Evolutionary conservation across 768 basidiomycete genomes (phyloP), one percentile per base, ranked within the genome.

Genomic region (Serendipita sp.): DNA sequence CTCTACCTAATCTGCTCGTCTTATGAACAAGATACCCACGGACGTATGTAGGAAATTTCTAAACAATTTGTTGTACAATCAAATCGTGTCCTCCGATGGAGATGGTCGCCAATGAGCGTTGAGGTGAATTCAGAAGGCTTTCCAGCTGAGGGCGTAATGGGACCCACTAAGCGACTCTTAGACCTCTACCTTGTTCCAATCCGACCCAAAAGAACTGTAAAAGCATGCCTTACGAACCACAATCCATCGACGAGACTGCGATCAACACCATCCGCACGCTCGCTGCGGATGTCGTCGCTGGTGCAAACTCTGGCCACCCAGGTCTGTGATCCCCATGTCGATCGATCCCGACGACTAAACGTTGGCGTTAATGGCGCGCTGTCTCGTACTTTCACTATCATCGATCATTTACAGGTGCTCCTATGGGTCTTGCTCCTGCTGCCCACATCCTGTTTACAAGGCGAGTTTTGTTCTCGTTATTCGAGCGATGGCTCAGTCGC

Each of bases 261-360:
- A 77, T 88, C 67, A 80, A 83, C 62, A 86, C 86, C 62, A 89
- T 88, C 73, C 83, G 87, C 64, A 80, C 82, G 43, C 82, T 90
- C 65, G 83, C 86, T 62, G 85, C 81, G 41, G 86, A 86, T 76
- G 78, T 84, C 67, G 87, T 89, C 51, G 83, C 74, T 66, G 88
- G 90, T 75, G 87, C 91, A 69, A 95, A 95, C 82, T 92, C 90
- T 68, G 92, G 92, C 63, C 92, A 94, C 74, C 92, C 90, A 65
- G 90, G 90, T 85, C 65, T 56, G 78, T 63, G 5, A 42, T 44
- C 38, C 22, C 14, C 31, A 30, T 20, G 11, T 28, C 16, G 9
- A 17, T 3, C 45, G 45, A 50, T 50, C 38, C n/a, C n/a, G n/a
- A n/a, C n/a, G n/a, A n/a, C n/a, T 42, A n/a, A 20, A 48, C 45